Conservation (phyloP, 768 basidiomycete genomes). For the Mycena vitilis region DNA sequence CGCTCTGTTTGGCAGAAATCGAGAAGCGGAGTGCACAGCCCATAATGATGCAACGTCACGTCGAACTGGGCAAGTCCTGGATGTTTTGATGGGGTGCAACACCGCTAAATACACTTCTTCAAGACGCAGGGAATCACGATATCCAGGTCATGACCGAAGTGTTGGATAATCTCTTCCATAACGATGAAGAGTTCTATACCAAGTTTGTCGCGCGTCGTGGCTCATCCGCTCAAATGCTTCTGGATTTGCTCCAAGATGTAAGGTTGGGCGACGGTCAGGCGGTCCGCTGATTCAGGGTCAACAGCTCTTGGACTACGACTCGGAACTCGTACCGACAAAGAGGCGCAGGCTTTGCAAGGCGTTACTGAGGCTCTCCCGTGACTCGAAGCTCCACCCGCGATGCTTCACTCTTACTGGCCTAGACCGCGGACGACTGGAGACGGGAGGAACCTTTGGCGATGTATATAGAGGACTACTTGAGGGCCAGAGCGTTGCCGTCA, state of each 20-base stretch:
- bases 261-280: too few relatives aligned
- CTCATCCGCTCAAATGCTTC: slow-evolving; percentile 10
- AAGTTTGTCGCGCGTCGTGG: slow-evolving; percentile 17
- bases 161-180: slow-evolving; percentile 12
- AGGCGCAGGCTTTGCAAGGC: neutral
- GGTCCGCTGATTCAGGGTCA: too few relatives aligned
- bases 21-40: slow-evolving; percentile 51
- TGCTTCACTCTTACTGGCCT: slow-evolving; percentile 28
- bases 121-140: too few relatives aligned
- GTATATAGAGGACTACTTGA: neutral
- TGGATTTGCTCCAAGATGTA: slow-evolving; percentile 31
- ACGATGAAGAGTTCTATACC: slow-evolving; percentile 3
- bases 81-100: too few relatives aligned
- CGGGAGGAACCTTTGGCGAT: slow-evolving; percentile 31
- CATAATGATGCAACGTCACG: neutral
- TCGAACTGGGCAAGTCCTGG: neutral
- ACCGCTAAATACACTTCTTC: too few relatives aligned
- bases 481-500: neutral
- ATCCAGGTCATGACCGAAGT: slow-evolving; percentile 8
- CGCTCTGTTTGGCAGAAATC: slow-evolving; percentile 85
- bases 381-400: slow-evolving; percentile 22
- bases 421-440: slow-evolving; percentile 8
- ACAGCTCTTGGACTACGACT: slow-evolving; percentile 28
- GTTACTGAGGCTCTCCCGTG: slow-evolving; percentile 22
- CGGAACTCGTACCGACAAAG: neutral